These are phyloP conservation scores for Quercus berberidifolia DNA, from an alignment of 306 rosid genomes.

Conservation along the genomic window DNA sequence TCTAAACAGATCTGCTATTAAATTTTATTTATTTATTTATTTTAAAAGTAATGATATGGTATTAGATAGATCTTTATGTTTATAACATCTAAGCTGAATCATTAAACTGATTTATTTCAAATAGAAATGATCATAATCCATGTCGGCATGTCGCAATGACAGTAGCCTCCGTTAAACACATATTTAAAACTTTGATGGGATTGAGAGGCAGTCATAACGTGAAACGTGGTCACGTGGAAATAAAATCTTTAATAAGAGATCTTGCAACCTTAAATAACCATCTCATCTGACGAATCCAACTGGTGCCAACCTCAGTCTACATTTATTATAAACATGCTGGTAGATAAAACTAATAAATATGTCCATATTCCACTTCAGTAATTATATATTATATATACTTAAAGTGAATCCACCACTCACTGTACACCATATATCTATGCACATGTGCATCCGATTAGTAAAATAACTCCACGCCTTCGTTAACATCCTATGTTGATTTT, in stretches of 20 bases:
- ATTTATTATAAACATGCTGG: no score
- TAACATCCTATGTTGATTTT: constrained; percentile 22
- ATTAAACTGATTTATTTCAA: no score
- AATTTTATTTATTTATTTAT: no score
- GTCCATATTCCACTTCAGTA: not conserved
- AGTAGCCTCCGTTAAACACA: not conserved
- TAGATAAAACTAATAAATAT: not conserved
- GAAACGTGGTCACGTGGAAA: constrained; percentile 33
- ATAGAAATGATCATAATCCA: no score
- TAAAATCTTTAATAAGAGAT: constrained; percentile 19
- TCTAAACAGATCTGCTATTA: fast-evolving
- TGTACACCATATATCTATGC: not conserved
- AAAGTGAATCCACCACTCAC: not conserved
- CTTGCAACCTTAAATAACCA: not conserved
- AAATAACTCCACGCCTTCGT: constrained; percentile 1
- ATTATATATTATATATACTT: not conserved
- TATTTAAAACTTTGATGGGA: not conserved
- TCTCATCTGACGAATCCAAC: constrained; percentile 2
- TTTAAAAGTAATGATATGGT: no score
- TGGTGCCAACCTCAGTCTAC: constrained; percentile 21
- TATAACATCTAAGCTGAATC: no score
- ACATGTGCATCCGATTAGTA: not conserved
- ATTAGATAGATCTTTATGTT: no score
- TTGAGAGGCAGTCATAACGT: not conserved
- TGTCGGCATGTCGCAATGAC: not conserved